A percentile compares a stretch with the other conserved stretches of the same genome.
phyloP scores from a whole-genome alignment of 2,329 filamentous ascomycete species.

The Bertia moriformis region DNA sequence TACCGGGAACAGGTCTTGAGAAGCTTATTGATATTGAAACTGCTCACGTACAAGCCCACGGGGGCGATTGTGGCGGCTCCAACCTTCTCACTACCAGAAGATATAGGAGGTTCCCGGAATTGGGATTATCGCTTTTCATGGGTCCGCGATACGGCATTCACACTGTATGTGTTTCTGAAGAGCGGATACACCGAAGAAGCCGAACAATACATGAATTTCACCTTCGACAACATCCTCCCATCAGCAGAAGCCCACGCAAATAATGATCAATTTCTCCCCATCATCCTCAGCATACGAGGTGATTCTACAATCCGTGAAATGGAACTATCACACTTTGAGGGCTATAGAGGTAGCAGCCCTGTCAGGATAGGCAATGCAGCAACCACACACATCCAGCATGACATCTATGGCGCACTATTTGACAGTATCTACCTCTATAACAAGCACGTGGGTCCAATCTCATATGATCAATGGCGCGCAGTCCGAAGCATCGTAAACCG shows the following conservation, averaged over 20 bases:
- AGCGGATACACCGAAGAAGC: neutral
- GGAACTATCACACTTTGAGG: slow-evolving; percentile 56
- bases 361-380: slow-evolving; percentile 68
- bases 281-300: slow-evolving; percentile 70
- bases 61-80: slow-evolving; percentile 65
- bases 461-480: slow-evolving; percentile 63
- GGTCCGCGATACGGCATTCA: neutral
- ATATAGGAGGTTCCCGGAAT: slow-evolving; percentile 46
- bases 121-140: slow-evolving; percentile 20
- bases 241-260: slow-evolving; percentile 37
- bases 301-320: slow-evolving; percentile 60
- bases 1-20: slow-evolving; percentile 60
- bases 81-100: slow-evolving; percentile 65
- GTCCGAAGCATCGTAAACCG: slow-evolving; percentile 46
- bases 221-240: slow-evolving; percentile 13
- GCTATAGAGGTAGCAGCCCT: slow-evolving; percentile 55
- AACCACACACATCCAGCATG: slow-evolving; percentile 62
- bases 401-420: slow-evolving; percentile 69
- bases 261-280: slow-evolving; percentile 38
- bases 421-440: slow-evolving; percentile 67
- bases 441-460: slow-evolving; percentile 63
- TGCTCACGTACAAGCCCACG: slow-evolving; percentile 66
- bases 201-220: neutral
- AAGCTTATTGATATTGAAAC: slow-evolving; percentile 61
- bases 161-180: neutral